Evolutionary conservation across 805 yeast genomes (phyloP).

Genomic region (Danielia oregonensis): DNA sequence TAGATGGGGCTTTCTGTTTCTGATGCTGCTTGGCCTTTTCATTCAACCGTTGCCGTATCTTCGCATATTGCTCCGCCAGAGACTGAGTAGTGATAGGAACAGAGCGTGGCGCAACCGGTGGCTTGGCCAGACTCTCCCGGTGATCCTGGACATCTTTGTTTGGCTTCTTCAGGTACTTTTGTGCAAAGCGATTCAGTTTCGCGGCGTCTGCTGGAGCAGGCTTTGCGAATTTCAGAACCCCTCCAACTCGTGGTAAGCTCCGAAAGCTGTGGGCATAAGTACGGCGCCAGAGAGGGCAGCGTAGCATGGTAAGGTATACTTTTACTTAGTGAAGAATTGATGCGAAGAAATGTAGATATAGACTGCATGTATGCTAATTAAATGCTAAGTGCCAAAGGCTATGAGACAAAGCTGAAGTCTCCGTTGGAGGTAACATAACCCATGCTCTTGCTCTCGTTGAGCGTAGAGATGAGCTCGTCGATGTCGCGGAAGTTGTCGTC

Average conservation of each 20-base stretch:
- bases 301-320: too few relatives aligned
- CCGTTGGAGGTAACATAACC: slow-evolving; percentile 43
- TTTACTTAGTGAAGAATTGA: too few relatives aligned
- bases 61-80: slow-evolving; percentile 10
- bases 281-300: too few relatives aligned
- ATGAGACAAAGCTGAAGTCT: slow-evolving; percentile 29
- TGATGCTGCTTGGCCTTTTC: slow-evolving; percentile 15
- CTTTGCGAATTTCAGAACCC: neutral
- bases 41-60: slow-evolving; percentile 17
- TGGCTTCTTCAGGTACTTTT: slow-evolving; percentile 15
- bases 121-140: too few relatives aligned
- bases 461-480: slow-evolving; percentile 61
- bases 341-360: too few relatives aligned
- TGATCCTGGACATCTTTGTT: too few relatives aligned
- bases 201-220: slow-evolving; percentile 1
- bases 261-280: neutral
- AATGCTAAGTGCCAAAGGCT: too few relatives aligned
- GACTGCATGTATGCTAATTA: too few relatives aligned
- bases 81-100: neutral
- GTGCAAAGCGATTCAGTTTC: slow-evolving; percentile 34
- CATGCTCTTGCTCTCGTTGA: slow-evolving; percentile 40
- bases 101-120: too few relatives aligned
- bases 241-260: neutral
- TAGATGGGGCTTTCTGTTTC: slow-evolving; percentile 3
- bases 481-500: slow-evolving; percentile 70